phyloP scores from a whole-genome alignment of 495 filamentous ascomycete species.

The Penicillium verhagenii region DNA sequence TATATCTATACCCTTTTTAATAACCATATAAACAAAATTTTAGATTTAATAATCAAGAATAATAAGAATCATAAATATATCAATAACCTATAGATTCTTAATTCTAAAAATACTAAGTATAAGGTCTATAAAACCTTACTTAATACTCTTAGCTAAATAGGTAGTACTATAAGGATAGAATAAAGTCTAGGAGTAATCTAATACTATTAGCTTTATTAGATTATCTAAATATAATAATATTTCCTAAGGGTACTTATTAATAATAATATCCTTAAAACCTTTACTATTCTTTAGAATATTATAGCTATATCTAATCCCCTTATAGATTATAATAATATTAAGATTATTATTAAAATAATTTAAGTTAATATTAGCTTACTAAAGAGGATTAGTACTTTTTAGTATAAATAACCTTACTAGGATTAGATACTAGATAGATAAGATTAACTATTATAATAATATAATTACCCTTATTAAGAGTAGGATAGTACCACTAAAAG shows the following conservation, averaged over 20 bases:
- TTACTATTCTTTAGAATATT: constrained; percentile 55
- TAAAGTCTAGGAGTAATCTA: constrained; percentile 58
- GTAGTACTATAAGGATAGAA: constrained; percentile 58
- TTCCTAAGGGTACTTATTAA: constrained; percentile 56
- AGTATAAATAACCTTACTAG: constrained; percentile 53
- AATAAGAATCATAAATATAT: constrained; percentile 36
- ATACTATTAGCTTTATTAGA: constrained; percentile 54
- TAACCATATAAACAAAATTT: constrained; percentile 57
- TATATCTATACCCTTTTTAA: constrained; percentile 53
- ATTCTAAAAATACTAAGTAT: constrained; percentile 56
- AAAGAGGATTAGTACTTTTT: constrained; percentile 48
- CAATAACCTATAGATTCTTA: constrained; percentile 49
- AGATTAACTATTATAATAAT: constrained; percentile 62
- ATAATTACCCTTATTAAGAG: constrained; percentile 45
- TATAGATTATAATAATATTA: constrained; percentile 56
- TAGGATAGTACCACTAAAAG: constrained; percentile 64
- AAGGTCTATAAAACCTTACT: constrained; percentile 53
- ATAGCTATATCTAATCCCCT: constrained; percentile 55
- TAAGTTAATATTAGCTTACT: constrained; percentile 57
- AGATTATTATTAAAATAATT: constrained; percentile 58
- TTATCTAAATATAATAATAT: constrained; percentile 57
- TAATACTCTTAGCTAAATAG: constrained; percentile 51
- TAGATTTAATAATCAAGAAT: constrained; percentile 43
- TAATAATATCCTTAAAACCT: constrained; percentile 56
- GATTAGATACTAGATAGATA: constrained; percentile 51